Base-by-base conservation (phyloP, 805 yeast species). In the Yarrowia deformans region DNA sequence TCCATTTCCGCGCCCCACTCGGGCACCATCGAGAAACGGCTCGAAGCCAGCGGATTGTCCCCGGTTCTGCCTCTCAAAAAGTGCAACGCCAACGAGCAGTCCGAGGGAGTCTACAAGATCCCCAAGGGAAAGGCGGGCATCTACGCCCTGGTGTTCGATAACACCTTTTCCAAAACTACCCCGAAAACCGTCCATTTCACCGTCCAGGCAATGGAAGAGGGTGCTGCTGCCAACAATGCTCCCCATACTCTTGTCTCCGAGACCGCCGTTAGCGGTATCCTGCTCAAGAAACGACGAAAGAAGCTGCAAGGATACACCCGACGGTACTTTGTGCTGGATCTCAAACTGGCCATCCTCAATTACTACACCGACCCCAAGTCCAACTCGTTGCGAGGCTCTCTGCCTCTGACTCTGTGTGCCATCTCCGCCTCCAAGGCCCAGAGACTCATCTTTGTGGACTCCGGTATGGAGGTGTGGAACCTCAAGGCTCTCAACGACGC, bases 401-500 rank as follows among this genome's bases (percentile, higher is more conserved):
- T 95, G 91, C 96, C 94, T 45, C 87, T 95, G 61, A 87, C 85
- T 67, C 84, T 90, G 60, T 88, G 97, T 2, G 90, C 90, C n/a
- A 87, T 95, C 1, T 86, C 93, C 69, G 97, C 97, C 0, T 89
- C 89, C 73, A 82, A 86, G 34, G 84, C 85, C 69, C 85, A 86
- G 32, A 80, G 85, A 67, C 89, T 90, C 74, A 87, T 95, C 52
- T 87, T 89, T 56, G 84, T 95, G 70, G 98, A 95, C 77, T 92
- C 98, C 0, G 98, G 98, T 2, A 88, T 94, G 87, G 98, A 94
- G 77, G 88, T 90, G 10, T 94, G 98, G 98, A 87, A 87, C 46
- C 81, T 94, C 70, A 91, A 90, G 74, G 90, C 98, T 0, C 79
- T 82, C 58, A 86, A 83, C 69, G 78, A 79, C 12, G 81, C 83